These are phyloP conservation scores for Triticum turgidum DNA, from an alignment of 176 grass and related monocot species.

Conservation along the genomic window DNA sequence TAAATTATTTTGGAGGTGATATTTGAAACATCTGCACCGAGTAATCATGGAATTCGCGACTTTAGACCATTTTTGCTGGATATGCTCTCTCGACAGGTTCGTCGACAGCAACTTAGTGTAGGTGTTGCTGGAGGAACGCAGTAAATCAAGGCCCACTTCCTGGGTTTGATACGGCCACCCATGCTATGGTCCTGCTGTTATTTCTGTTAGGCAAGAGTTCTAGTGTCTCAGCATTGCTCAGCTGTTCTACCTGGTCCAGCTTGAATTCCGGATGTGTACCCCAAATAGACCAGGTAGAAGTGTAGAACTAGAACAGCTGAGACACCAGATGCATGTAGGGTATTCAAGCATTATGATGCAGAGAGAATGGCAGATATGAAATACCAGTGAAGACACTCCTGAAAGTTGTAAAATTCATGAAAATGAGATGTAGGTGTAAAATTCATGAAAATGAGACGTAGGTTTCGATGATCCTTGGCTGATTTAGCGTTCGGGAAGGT, in stretches of 20 bases:
- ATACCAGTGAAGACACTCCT: background rate
- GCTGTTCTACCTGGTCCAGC: background rate
- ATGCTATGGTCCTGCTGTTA: no score
- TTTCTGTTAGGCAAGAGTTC: background rate
- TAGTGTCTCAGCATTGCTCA: background rate
- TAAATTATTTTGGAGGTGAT: background rate
- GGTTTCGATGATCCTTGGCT: background rate
- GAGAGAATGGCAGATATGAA: background rate
- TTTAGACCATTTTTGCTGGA: background rate
- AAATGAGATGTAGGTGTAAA: background rate
- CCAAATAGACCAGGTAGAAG: no score
- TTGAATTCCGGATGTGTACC: no score
- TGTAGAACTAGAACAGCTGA: no score
- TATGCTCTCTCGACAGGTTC: background rate
- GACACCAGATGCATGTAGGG: background rate
- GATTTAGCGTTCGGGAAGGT: background rate
- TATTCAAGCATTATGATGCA: background rate
- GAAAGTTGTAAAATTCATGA: background rate
- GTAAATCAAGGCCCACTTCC: no score
- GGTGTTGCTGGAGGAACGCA: background rate
- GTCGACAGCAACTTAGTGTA: background rate
- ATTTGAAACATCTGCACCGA: background rate
- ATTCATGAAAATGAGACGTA: background rate
- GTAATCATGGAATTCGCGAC: background rate
- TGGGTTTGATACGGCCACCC: no score